Base-by-base conservation (phyloP, 495 filamentous ascomycete genomes). In the Lasiosphaeria miniovina region DNA sequence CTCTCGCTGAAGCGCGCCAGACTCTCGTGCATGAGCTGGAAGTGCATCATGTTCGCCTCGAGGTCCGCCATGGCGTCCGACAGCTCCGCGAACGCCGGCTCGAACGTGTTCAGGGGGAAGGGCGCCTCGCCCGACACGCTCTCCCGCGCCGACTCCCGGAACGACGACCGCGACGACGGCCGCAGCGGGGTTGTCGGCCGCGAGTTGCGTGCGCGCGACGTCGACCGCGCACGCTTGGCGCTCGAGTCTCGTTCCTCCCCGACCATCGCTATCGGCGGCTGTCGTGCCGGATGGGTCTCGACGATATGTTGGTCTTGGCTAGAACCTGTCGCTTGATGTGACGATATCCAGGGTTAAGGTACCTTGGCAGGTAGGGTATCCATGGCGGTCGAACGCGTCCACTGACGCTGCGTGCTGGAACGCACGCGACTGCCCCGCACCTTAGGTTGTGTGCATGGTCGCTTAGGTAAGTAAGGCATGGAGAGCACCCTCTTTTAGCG, bases 21-120 rank as follows among this genome's bases (percentile, higher is more conserved):
- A 64, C 90, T 96, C 77, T 98, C 93, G 71, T 98, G 92, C 90
- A 98, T 95, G 57, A 96, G 75, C 74, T 97, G 93, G 61, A 98
- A 82, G 66, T 96, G 91, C 87, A 94, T 92, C 80, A 98, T 94
- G 73, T 98, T 97, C 56, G 89, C 89, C 78, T 98, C 94, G 8
- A 98, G 82, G 65, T 97, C 93, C 36, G 90, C 91, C 84, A 98
- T 93, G 51, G 90, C 88, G 74, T 98, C 95, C 8, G 91, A 88
- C 3, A 98, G 79, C 74, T 98, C 94, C 35, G 91, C 93, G 68
- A 98, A 98, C 10, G 88, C 87, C 0, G 90, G 90, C 70, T 96
- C 90, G 59, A 98, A 82, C 7, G 81, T 75, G 64, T 93, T 90
- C 59, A 98, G 85, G 4, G 93, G 91, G 63, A 88, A 86, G 12